A percentile compares a stretch with the other conserved stretches of the same genome.
Evolutionary conservation across 306 rosid species (phyloP).

Genomic region (Medicago lupulina): DNA sequence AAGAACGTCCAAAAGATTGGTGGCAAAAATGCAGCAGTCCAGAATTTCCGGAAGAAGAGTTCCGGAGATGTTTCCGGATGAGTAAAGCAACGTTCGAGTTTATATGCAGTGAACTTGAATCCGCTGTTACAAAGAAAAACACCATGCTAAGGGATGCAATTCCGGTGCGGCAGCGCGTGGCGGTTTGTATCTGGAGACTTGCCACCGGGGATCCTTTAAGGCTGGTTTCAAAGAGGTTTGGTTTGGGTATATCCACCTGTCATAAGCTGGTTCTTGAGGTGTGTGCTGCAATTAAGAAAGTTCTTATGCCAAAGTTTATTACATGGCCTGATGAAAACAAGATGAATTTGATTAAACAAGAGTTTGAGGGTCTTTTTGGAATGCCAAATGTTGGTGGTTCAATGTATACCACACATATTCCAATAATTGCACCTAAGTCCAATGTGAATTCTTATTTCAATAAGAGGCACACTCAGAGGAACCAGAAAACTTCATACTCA

Average conservation of each 20-base stretch:
- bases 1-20: conserved; percentile 83
- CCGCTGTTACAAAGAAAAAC: conserved; percentile 71
- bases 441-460: conserved; percentile 69
- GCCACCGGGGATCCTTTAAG: conserved; percentile 91
- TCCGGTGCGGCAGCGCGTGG: conserved; percentile 83
- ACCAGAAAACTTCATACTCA: conserved; percentile 82
- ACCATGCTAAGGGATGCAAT: conserved; percentile 89
- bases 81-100: conserved; percentile 70
- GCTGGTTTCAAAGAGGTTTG: conserved; percentile 69
- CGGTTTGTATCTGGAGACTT: conserved; percentile 86
- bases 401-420: conserved; percentile 79
- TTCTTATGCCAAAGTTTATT: conserved; percentile 72
- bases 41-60: conserved; percentile 65
- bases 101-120: conserved; percentile 72
- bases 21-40: conserved; percentile 74
- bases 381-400: conserved; percentile 67
- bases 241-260: conserved; percentile 83
- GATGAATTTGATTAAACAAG: conserved; percentile 42
- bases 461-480: conserved; percentile 71
- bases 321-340: conserved; percentile 63
- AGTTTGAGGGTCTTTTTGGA: conserved; percentile 55
- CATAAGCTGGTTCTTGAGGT: conserved; percentile 88
- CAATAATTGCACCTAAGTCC: conserved; percentile 77
- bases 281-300: conserved; percentile 68
- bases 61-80: conserved; percentile 71